Base-by-base conservation (phyloP, 768 basidiomycete genomes). In the Bullera alba region DNA sequence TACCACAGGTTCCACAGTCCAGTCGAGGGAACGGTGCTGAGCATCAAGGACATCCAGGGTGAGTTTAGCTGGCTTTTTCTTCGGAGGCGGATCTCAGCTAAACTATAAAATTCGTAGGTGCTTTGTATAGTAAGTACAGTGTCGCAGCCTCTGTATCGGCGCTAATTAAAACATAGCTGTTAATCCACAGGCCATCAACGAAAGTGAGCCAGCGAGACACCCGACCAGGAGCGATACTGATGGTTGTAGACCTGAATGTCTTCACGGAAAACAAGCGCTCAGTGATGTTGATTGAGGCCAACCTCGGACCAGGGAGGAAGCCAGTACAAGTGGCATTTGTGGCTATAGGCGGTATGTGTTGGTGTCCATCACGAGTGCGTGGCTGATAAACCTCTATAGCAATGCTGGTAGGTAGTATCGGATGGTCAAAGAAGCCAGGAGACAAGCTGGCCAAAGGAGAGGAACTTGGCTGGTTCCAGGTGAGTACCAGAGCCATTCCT, bases 1-100 rank as follows among this genome's bases (percentile, higher is more conserved):
- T 87, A 87, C 60, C 86, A 88, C 64, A 80, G 86, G 14, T 87
- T 84, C 77, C 85, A 86, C 56, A 79, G 79, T 28, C 84, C 84
- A 14, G 74, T 83, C 23, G 81, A 83, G 46, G 81, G 77, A 30
- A 77, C 74, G 10, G 57, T 75, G 1, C 67, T 83, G 2, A 53
- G 42, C 26, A 60, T 73, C n/a, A 65, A 61, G 48, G 61, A 69
- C 30, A 62, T 74, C 19, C 41, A 63, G 0, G 73, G 71, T 42
- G 49, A 43, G 57, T 50, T 25, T 5, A 32, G 4, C 51, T 41
- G 23, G 17, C 14, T 27, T n/a, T 17, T 23, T 34, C 30, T 5
- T 6, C 32, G 28, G 34, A 54, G 30, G 39, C 23, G 19, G 28
- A 34, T n/a, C n/a, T n/a, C n/a, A n/a, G n/a, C n/a, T n/a, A n/a